These are phyloP conservation scores for Hypomyces perniciosus DNA, from an alignment of 2,329 filamentous ascomycete species.

Conservation along the genomic window DNA sequence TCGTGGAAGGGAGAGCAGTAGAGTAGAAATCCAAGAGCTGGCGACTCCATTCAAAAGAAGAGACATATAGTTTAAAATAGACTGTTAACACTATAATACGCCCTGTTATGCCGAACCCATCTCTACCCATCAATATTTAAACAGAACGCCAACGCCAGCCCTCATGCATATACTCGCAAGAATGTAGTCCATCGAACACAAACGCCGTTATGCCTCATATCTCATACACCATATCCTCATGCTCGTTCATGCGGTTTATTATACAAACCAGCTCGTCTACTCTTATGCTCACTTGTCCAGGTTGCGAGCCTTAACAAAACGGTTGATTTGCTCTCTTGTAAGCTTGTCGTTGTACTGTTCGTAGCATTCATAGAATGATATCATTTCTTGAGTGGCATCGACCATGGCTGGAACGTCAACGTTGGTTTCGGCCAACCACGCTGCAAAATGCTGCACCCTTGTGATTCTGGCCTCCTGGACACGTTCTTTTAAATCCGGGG, in stretches of 20 bases:
- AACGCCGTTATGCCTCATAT: neutral
- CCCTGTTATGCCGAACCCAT: too few relatives aligned
- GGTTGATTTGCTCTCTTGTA: conserved; percentile 51
- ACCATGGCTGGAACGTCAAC: conserved; percentile 81
- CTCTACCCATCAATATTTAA: too few relatives aligned
- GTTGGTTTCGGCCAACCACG: conserved; percentile 80
- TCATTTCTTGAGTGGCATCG: conserved; percentile 85
- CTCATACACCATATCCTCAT: neutral
- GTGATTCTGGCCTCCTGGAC: conserved; percentile 52
- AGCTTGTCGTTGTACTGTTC: conserved; percentile 57
- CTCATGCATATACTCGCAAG: too few relatives aligned
- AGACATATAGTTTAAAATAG: conserved; percentile 5
- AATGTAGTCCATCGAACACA: too few relatives aligned
- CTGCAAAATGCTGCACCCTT: conserved; percentile 60
- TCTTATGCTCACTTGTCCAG: conserved; percentile 42
- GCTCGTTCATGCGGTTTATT: too few relatives aligned
- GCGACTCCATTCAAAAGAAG: conserved; percentile 3
- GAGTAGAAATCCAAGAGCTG: neutral
- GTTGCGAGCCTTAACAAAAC: conserved; percentile 53
- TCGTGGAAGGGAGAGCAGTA: conserved; percentile 24
- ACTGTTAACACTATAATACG: too few relatives aligned
- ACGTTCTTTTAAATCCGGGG: conserved; percentile 38
- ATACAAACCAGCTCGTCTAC: neutral
- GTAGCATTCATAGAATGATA: conserved; percentile 74
- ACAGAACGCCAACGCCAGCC: too few relatives aligned